Evolutionary conservation across 2,329 filamentous ascomycete species (phyloP), one percentile per base, ranked within the genome.

Genomic region (Monosporascus cannonballus): DNA sequence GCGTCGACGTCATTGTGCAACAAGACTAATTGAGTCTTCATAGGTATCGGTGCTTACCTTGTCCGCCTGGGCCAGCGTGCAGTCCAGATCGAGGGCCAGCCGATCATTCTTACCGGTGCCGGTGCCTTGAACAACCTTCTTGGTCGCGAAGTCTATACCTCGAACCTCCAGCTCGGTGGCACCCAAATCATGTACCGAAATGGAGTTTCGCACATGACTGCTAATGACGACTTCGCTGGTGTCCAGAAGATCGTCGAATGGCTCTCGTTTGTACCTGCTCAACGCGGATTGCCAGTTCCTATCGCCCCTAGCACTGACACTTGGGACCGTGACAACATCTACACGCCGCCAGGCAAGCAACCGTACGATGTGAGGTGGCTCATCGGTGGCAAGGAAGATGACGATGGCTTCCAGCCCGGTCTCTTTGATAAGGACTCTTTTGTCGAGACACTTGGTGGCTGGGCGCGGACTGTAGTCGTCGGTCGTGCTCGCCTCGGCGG

Each of bases 131-230:
- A 99, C 84, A 99, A 97, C 77, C 80, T 99, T 65, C 85, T 99
- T 56, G 94, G 94, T 66, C 91, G 95, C 63, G 94, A 99, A 74
- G 93, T 99, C 30, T 99, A 99, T 78, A 96, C 94, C 24, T 97
- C 94, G 56, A 99, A 99, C 81, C 76, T 99, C 68, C 94, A 99
- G 79, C 90, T 99, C 60, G 94, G 94, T 85, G 94, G 94, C 64
- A 99, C 94, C n/a, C 94, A 99, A 75, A 99, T 99, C 81, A 99
- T 99, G 94, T 97, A 99, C 84, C 92, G 90, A 77, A 99, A 99
- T 71, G 94, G 94, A 84, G 94, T 99, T 42, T 97, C 94, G 22
- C 94, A 99, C 78, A 93, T 97, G 89, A 96, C 93, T 61, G 94
- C 94, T 66, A 89, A 87, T 63, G 93, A 99, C 67, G 94, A 99